Conservation (phyloP, 371 early-diverging fungal species). For the Coemansia sp. region DNA sequence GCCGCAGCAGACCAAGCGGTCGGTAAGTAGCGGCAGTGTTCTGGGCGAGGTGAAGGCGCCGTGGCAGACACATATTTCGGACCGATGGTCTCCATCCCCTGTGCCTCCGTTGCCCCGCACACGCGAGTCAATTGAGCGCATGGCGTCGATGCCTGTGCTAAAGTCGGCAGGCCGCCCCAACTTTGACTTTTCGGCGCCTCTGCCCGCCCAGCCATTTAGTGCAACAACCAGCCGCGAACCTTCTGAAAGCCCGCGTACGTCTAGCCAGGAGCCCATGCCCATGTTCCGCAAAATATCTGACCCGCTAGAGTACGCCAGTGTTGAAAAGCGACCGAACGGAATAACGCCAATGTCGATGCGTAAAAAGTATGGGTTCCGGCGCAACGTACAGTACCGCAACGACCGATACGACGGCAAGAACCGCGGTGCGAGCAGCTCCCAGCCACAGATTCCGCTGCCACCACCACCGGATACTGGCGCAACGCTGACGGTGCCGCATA, state of each 20-base stretch:
- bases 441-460: constrained; percentile 28
- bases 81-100: constrained; percentile 2
- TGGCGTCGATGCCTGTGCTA: constrained; percentile 46
- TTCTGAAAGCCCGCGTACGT: neutral
- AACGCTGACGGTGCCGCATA: constrained; percentile 17
- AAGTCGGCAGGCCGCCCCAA: constrained; percentile 18
- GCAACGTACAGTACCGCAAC: constrained; percentile 47
- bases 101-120: constrained; percentile 12
- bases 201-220: constrained; percentile 21
- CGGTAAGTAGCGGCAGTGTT: constrained; percentile 35
- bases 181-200: constrained; percentile 36
- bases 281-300: constrained; percentile 49
- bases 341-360: constrained; percentile 44
- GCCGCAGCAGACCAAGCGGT: constrained; percentile 26
- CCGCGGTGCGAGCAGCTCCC: constrained; percentile 19
- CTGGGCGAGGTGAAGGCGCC: constrained; percentile 14
- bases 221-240: constrained; percentile 3
- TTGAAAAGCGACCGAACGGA: constrained; percentile 44
- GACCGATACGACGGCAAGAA: constrained; percentile 17
- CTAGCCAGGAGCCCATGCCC: constrained; percentile 1
- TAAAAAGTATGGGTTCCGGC: constrained; percentile 50
- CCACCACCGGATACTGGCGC: constrained; percentile 24
- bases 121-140: constrained; percentile 45
- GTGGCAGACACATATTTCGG: constrained; percentile 20
- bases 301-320: constrained; percentile 39